Conservation (phyloP, 2,329 filamentous ascomycete genomes). For the Xylaria sp. region DNA sequence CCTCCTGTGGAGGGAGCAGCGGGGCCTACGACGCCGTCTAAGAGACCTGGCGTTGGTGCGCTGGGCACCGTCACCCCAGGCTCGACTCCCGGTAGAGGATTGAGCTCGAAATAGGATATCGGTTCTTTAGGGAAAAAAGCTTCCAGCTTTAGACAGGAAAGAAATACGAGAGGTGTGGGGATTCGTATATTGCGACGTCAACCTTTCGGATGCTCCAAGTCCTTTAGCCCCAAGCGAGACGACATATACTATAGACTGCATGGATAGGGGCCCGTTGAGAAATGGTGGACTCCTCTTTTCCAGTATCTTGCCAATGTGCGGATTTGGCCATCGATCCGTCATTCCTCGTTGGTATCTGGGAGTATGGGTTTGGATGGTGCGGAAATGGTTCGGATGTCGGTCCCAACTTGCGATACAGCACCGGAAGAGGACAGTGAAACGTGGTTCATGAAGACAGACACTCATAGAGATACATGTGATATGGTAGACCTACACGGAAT, state of each 20-base stretch:
- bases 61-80: constrained; percentile 16
- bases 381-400: neutral
- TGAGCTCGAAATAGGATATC: constrained; percentile 1
- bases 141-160: too few species aligned
- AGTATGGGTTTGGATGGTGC: neutral
- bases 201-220: neutral
- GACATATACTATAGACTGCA: neutral
- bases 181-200: neutral
- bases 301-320: neutral
- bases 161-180: neutral
- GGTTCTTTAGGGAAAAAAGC: neutral
- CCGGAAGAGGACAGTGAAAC: neutral
- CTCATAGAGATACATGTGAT: neutral
- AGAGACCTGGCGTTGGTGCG: constrained; percentile 10
- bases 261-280: neutral
- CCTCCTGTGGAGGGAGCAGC: constrained; percentile 27
- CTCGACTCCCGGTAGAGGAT: constrained; percentile 11
- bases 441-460: neutral
- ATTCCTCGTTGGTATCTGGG: neutral
- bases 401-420: neutral
- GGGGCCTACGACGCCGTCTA: constrained; percentile 27
- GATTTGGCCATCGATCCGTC: neutral
- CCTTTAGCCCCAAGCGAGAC: neutral
- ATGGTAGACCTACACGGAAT: too few species aligned
- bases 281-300: neutral